Conservation (phyloP, 208 protist species). For the Trypanosomatidae sp. region DNA sequence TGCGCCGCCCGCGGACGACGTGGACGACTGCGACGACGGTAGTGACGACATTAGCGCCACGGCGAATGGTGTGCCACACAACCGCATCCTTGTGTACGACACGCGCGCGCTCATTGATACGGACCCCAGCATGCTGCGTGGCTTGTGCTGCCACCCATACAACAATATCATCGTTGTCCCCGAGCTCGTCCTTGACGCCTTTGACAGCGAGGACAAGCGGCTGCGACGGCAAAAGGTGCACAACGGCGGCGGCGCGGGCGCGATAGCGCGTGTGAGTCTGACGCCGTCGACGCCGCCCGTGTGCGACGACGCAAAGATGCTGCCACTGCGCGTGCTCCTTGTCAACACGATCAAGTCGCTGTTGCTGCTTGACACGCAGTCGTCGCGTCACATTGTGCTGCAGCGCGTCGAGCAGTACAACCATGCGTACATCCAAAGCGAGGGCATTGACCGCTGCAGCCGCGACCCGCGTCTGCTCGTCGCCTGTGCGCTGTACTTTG, state of each 20-base stretch:
- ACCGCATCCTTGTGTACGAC: slow-evolving; percentile 8
- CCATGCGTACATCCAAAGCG: slow-evolving; percentile 1
- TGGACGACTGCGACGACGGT: not conserved
- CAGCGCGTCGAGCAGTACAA: slow-evolving; percentile 16
- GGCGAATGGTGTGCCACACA: slow-evolving; percentile 2
- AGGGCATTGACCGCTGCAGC: slow-evolving; percentile 1
- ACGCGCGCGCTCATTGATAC: slow-evolving; percentile 3
- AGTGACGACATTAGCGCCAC: not conserved
- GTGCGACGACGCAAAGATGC: no score
- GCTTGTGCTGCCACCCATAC: slow-evolving; percentile 5
- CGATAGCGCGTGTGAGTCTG: no score
- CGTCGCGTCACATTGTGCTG: slow-evolving; percentile 4
- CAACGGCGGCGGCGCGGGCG: slow-evolving; percentile 1
- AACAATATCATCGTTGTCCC: slow-evolving; percentile 5
- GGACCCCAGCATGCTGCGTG: slow-evolving; percentile 5
- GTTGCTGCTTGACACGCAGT: no score
- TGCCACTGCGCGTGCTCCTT: no score
- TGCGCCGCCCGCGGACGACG: slow-evolving; percentile 2
- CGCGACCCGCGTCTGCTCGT: slow-evolving; percentile 12
- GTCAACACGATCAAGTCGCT: no score
- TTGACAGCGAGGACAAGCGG: slow-evolving; percentile 9
- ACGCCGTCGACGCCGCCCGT: no score
- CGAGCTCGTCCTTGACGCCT: slow-evolving; percentile 11
- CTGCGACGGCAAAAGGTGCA: slow-evolving; percentile 4
- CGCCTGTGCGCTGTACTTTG: slow-evolving; percentile 11